Evolutionary conservation across 805 yeast species (phyloP).

Genomic region (Wickerhamiella cacticola): DNA sequence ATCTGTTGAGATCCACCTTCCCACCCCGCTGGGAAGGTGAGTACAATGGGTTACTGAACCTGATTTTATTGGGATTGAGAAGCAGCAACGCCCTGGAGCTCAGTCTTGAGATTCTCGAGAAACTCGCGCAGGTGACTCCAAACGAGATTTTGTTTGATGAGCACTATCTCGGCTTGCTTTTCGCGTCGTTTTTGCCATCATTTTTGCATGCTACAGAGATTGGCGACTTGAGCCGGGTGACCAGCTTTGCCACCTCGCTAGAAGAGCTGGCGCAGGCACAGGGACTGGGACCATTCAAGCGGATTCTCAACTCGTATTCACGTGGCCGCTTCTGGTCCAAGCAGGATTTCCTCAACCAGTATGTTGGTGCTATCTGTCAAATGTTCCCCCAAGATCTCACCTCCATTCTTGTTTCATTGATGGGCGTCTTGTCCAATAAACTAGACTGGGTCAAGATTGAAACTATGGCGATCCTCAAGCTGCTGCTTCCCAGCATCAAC

Average conservation of each 20-base stretch:
- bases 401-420: conserved; percentile 56
- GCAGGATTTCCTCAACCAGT: conserved; percentile 75
- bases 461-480: conserved; percentile 61
- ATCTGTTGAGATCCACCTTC: conserved; percentile 69
- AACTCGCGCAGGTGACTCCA: conserved; percentile 51
- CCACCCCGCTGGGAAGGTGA: conserved; percentile 95
- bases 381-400: conserved; percentile 66
- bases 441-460: conserved; percentile 70
- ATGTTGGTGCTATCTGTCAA: conserved; percentile 54
- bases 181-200: conserved; percentile 72
- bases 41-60: conserved; percentile 75
- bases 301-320: conserved; percentile 64
- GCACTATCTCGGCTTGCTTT: conserved; percentile 54
- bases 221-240: conserved; percentile 38
- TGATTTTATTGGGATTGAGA: conserved; percentile 70
- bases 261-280: conserved; percentile 29
- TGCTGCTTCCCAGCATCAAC: conserved; percentile 66
- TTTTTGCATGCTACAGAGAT: conserved; percentile 66
- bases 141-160: conserved; percentile 70
- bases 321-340: conserved; percentile 78
- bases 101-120: conserved; percentile 59
- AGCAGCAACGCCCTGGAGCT: conserved; percentile 72
- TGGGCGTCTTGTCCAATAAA: conserved; percentile 70
- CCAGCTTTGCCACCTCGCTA: conserved; percentile 35
- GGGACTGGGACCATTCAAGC: conserved; percentile 33